phyloP scores from a whole-genome alignment of 1,284 basidiomycete genomes.

The Phlebopus sp. region DNA sequence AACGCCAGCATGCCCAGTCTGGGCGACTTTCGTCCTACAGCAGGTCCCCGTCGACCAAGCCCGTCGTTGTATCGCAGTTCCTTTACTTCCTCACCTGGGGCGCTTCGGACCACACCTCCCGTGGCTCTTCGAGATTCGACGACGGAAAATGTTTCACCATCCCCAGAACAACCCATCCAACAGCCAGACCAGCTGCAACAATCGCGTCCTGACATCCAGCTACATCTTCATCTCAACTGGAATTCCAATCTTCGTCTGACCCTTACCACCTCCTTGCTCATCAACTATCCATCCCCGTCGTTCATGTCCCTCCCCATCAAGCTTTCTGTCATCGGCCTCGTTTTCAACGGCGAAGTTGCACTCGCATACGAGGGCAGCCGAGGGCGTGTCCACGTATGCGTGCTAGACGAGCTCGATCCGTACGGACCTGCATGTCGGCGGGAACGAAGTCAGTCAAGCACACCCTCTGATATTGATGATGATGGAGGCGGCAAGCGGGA shows the following conservation, averaged over 20 bases:
- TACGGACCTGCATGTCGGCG: conserved; percentile 61
- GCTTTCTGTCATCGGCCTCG: conserved; percentile 83
- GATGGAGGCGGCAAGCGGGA: conserved; percentile 34
- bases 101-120: conserved; percentile 13
- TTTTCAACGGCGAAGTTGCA: conserved; percentile 84
- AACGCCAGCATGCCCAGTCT: conserved; percentile 36
- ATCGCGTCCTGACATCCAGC: conserved; percentile 65
- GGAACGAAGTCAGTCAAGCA: conserved; percentile 34
- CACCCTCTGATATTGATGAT: conserved; percentile 44
- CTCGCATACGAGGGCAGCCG: conserved; percentile 88
- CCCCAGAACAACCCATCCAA: conserved; percentile 6
- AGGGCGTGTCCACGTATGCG: conserved; percentile 80
- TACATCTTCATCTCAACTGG: conserved; percentile 75
- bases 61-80: conserved; percentile 39
- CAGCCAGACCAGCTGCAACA: conserved; percentile 14
- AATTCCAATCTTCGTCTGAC: conserved; percentile 77
- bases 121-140: conserved; percentile 14
- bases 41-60: conserved; percentile 27
- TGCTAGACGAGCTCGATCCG: conserved; percentile 83
- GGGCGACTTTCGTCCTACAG: conserved; percentile 32
- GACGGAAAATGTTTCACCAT: conserved; percentile 12
- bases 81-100: conserved; percentile 37
- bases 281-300: conserved; percentile 92
- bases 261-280: conserved; percentile 88
- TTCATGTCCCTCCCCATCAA: conserved; percentile 97